A percentile compares a stretch with the other conserved stretches of the same genome.
Conservation (phyloP, 1,284 basidiomycete species). For the Cutaneotrichosporon sp. region DNA sequence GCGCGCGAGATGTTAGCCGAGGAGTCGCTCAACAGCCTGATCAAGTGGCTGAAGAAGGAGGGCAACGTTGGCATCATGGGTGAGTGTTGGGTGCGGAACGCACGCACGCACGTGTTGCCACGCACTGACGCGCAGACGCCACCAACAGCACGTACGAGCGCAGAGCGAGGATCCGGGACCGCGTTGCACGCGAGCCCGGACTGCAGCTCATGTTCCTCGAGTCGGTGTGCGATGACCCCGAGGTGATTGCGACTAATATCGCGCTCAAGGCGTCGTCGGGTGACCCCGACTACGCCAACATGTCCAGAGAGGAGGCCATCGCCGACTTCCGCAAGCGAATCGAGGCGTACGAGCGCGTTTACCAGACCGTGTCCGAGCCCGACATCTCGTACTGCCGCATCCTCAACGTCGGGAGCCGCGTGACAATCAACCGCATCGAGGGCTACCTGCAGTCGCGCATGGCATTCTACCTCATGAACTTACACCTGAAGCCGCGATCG, state of each 20-base stretch:
- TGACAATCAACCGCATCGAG: slow-evolving; percentile 78
- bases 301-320: slow-evolving; percentile 81
- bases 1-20: slow-evolving; percentile 81
- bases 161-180: slow-evolving; percentile 75
- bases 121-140: slow-evolving; percentile 64
- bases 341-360: slow-evolving; percentile 90
- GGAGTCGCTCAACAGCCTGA: slow-evolving; percentile 93
- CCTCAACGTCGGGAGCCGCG: slow-evolving; percentile 82
- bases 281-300: slow-evolving; percentile 95
- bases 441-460: slow-evolving; percentile 96
- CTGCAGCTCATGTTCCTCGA: slow-evolving; percentile 92
- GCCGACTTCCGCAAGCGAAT: slow-evolving; percentile 90
- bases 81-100: slow-evolving; percentile 48
- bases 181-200: slow-evolving; percentile 87
- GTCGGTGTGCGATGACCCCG: slow-evolving; percentile 90
- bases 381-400: slow-evolving; percentile 84
- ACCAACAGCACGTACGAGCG: slow-evolving; percentile 85
- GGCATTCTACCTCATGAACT: slow-evolving; percentile 97
- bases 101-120: background rate
- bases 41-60: slow-evolving; percentile 91
- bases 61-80: slow-evolving; percentile 99
- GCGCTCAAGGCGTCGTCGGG: slow-evolving; percentile 93
- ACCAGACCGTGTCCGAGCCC: slow-evolving; percentile 88
- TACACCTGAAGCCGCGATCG: slow-evolving; percentile 93
- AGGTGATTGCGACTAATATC: slow-evolving; percentile 90